Evolutionary conservation across 2,329 filamentous ascomycete genomes (phyloP).

Genomic region (Pezizomycotina sp.): DNA sequence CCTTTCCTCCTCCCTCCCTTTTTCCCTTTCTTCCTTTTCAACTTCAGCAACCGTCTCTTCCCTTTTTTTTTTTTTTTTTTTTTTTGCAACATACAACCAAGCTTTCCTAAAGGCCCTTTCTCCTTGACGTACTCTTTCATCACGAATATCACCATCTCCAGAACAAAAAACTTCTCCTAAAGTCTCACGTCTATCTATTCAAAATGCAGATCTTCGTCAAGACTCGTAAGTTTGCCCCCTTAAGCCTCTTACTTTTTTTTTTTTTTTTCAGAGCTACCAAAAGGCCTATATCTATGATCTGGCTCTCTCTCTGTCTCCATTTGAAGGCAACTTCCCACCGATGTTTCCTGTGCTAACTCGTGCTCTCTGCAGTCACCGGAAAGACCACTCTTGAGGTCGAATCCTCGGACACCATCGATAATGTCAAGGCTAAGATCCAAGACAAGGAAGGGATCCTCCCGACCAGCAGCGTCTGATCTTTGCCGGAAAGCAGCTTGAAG

Average conservation of each 20-base stretch:
- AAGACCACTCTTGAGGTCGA: conserved; percentile 99
- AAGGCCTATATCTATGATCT: too few relatives aligned
- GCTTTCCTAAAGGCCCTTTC: neutral
- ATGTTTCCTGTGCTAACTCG: conserved; percentile 1
- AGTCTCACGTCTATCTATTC: conserved; percentile 2
- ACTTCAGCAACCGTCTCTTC: conserved; percentile 6
- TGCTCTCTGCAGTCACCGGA: conserved; percentile 50
- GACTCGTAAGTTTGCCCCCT: conserved; percentile 22
- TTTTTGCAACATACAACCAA: neutral
- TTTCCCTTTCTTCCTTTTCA: conserved; percentile 7
- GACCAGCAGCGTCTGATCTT: conserved; percentile 56
- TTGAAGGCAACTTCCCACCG: neutral
- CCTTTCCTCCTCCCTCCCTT: conserved; percentile 4
- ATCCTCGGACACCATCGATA: conserved; percentile 98
- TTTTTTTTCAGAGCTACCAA: too few relatives aligned
- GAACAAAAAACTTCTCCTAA: neutral
- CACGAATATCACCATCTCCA: conserved; percentile 5
- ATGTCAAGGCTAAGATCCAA: conserved; percentile 94
- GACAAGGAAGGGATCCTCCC: conserved; percentile 29
- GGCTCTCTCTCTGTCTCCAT: neutral
- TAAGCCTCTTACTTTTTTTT: neutral
- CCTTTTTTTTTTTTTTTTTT: neutral
- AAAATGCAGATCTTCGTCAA: conserved; percentile 27
- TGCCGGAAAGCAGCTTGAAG: conserved; percentile 61
- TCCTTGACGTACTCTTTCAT: neutral